phyloP scores from a whole-genome alignment of 1,139 yeast species.

The Yamadazyma sp. region DNA sequence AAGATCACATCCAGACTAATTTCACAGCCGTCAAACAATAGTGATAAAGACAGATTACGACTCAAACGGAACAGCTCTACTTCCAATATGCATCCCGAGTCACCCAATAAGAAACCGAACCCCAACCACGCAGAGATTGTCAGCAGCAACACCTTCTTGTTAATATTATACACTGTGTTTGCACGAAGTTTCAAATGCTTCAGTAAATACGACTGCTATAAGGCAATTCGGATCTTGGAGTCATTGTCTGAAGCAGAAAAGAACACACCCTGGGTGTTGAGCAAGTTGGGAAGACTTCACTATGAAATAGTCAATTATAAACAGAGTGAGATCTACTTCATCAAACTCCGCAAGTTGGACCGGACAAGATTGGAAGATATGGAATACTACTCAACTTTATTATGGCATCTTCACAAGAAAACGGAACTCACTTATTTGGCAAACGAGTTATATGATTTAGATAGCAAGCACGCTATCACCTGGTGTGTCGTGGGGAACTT shows the following conservation, averaged over 20 bases:
- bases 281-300: conserved; percentile 76
- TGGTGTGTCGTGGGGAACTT: conserved; percentile 95
- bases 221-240: conserved; percentile 71
- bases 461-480: conserved; percentile 69
- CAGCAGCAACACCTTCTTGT: conserved; percentile 43
- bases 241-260: conserved; percentile 63
- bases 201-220: conserved; percentile 72
- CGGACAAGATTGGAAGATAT: conserved; percentile 84
- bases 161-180: conserved; percentile 55
- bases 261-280: conserved; percentile 83
- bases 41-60: conserved; percentile 12
- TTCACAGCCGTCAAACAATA: conserved; percentile 38
- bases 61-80: conserved; percentile 32
- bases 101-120: not conserved
- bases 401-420: conserved; percentile 91
- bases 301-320: conserved; percentile 87
- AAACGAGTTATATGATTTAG: conserved; percentile 72
- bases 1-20: conserved; percentile 54
- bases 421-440: conserved; percentile 79
- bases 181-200: conserved; percentile 69
- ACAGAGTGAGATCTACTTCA: conserved; percentile 67
- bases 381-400: conserved; percentile 85
- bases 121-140: conserved; percentile 33
- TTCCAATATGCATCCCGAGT: conserved; percentile 7
- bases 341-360: conserved; percentile 62